Evolutionary conservation across 495 filamentous ascomycete species (phyloP), one percentile per base, ranked within the genome.

Genomic region (Letharia lupina): DNA sequence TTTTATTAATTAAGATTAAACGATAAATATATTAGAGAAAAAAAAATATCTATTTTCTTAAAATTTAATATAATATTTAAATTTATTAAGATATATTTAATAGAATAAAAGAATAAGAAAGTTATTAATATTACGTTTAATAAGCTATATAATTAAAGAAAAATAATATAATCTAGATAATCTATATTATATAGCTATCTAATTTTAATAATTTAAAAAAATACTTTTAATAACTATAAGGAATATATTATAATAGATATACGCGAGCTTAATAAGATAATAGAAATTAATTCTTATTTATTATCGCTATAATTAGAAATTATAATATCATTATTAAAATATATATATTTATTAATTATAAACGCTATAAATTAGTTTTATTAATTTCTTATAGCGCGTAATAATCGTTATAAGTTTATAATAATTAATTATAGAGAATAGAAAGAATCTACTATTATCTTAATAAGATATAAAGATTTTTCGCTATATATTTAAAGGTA

Each of bases 151-250:
- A 37, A 67, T 39, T 60, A 67, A 63, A 31, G 39, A 33, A 63
- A 65, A 31, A 54, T 70, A 45, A 40, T 31, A 47, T 65, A 42
- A 42, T 23, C 37, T 16, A 62, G 0, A 31, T 23, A 70, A 15
- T 44, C 23, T 33, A 64, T 44, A 8, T 42, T 44, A 3, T 67
- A 54, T 65, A 61, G 39, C 6, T 71, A 58, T 44, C 61, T 47
- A 0, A 54, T 70, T 0, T 71, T 71, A 48, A 57, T 72, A 52
- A 60, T 66, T n/a, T 72, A 61, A 60, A 60, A 57, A 31, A 48
- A 57, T 40, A 58, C 65, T 2, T 23, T 52, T 15, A 52, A 44
- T 9, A 35, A 59, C 3, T 7, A 13, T 33, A 67, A 63, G 59
- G 39, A 23, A 10, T 16, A 52, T 10, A 52, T 68, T 18, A 59